Evolutionary conservation across 257 asterid species (phyloP), one percentile per base, ranked within the genome.

Genomic region (Solanum medicagineum): DNA sequence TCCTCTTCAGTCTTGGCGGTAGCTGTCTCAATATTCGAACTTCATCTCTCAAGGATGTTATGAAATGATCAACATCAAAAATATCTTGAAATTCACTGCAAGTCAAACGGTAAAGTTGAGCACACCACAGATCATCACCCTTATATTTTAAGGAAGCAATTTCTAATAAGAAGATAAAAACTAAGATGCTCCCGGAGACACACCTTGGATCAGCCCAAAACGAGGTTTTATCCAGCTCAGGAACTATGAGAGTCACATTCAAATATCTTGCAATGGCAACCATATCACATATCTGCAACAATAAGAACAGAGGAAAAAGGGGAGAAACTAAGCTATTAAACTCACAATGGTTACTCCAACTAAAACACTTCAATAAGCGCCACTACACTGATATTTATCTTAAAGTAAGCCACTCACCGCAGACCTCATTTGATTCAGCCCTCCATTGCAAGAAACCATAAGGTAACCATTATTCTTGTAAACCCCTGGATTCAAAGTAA

Each of bases 141-240:
- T 24, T 51, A 29, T 49, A 4, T 15, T 16, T 49, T 16, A 79
- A 17, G 49, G 49, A 79, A 53, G 7, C 29, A 79, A 15, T 79
- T 49, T 17, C 45, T 53, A n/a, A 54, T n/a, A 56, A 44, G 40
- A n/a, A 84, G 55, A 70, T 24, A 40, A 84, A 68, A 70, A 20
- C 10, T 29, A 59, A 15, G 44, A 60, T 54, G 9, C 32, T n/a
- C 60, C 49, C 66, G 44, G 80, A 24, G 81, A 86, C 93, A 63
- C 20, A 96, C 99, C 99, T 96, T 60, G 98, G 98, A 89, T 96
- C 99, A 79, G 94, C 94, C 99, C 99, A 96, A 81, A 96, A 96
- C 19, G 99, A 96, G 86, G 98, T 91, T 89, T 95, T 96, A 83
- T 96, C 99, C n/a, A 96, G 93, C 92, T 96, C 98, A 54, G 99